Evolutionary conservation across 2,329 filamentous ascomycete genomes (phyloP).

Genomic region (Venturiaceae sp.): DNA sequence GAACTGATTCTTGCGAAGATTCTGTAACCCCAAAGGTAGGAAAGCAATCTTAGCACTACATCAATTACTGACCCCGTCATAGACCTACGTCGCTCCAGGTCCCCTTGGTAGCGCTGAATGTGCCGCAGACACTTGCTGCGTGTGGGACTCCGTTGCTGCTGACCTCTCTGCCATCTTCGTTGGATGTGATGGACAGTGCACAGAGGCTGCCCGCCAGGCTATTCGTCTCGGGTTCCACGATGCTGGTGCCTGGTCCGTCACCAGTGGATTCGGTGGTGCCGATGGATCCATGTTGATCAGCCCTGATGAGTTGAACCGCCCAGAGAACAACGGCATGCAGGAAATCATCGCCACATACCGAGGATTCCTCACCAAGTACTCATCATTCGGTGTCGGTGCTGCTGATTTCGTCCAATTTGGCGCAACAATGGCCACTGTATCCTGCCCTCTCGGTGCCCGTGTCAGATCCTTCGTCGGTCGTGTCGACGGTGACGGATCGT

Average conservation of each 20-base stretch:
- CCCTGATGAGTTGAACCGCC: conserved; percentile 21
- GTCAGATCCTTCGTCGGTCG: conserved; percentile 32
- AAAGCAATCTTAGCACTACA: neutral
- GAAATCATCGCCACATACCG: conserved; percentile 28
- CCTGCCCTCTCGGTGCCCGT: conserved; percentile 41
- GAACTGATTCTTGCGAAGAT: neutral
- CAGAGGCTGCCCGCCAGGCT: conserved; percentile 22
- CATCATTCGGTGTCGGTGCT: conserved; percentile 32
- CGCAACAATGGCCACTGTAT: conserved; percentile 34
- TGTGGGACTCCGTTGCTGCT: conserved; percentile 23
- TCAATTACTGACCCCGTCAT: neutral
- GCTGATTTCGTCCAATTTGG: conserved; percentile 47
- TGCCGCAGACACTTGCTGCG: conserved; percentile 22
- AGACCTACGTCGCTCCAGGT: conserved; percentile 4
- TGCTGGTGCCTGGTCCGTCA: conserved; percentile 5
- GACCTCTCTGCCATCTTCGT: conserved; percentile 19
- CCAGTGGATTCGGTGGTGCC: conserved; percentile 20
- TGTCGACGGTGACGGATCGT: conserved; percentile 3
- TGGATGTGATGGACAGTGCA: conserved; percentile 17
- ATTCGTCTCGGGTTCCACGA: conserved; percentile 15
- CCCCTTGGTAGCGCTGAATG: neutral
- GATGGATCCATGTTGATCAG: conserved; percentile 31
- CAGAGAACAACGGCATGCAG: conserved; percentile 36
- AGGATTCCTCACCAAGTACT: conserved; percentile 29
- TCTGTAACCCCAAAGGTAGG: neutral